A percentile compares a stretch with the other conserved stretches of the same genome.
phyloP scores from a whole-genome alignment of 2,329 filamentous ascomycete genomes.

The Fusarium agapanthi region DNA sequence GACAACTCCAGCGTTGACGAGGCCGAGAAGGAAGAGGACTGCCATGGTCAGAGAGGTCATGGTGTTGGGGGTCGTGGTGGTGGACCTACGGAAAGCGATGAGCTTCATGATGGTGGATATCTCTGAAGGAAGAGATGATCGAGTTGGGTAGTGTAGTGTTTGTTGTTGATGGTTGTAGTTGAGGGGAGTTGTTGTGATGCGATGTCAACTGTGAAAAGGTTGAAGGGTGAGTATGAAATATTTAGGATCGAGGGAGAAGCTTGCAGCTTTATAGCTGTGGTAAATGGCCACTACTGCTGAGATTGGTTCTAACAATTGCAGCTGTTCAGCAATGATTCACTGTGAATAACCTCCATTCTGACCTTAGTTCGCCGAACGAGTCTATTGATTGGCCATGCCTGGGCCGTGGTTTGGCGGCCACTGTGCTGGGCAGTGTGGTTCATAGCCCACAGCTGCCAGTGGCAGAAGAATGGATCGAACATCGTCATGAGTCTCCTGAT shows the following conservation, averaged over 20 bases:
- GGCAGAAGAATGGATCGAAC: accelerated
- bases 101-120: not conserved
- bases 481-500: accelerated
- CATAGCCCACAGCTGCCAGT: not conserved
- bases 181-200: not conserved
- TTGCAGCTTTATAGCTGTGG: not conserved
- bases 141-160: not conserved
- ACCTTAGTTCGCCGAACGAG: accelerated
- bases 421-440: not conserved
- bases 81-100: not conserved
- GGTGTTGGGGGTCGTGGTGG: not conserved
- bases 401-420: not conserved
- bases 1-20: not conserved
- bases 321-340: not conserved
- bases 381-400: not conserved
- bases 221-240: not conserved
- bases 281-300: accelerated
- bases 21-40: conserved; percentile 3
- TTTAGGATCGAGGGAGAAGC: accelerated
- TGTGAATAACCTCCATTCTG: not conserved
- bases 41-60: not conserved
- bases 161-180: not conserved
- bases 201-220: not conserved
- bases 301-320: accelerated
- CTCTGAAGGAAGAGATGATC: not conserved